Evolutionary conservation across 78 protist species (phyloP), one percentile per base, ranked within the genome.

Genomic region (Polysphondylium violaceum): DNA sequence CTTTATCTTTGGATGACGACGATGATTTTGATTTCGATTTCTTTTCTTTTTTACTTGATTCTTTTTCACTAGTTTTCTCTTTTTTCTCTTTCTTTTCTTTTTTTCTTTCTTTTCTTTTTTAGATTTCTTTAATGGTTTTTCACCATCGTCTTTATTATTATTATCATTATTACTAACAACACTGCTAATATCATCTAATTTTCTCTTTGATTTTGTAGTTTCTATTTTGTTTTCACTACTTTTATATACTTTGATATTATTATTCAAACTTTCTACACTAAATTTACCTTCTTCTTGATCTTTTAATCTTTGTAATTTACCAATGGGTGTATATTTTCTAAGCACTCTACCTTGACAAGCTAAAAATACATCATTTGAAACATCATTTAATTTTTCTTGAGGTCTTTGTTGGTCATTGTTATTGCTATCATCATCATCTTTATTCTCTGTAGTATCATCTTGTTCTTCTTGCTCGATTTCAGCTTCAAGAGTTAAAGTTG

Each of bases 281-380:
- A 19, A 23, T 67, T 67, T 65, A 72, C 78, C 78, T 31, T 72
- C 63, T 27, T 74, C 91, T 67, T 58, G 68, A 23, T 73, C 75
- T 41, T 59, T 44, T 43, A 83, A 33, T 69, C 91, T 83, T 40
- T 74, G 69, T 21, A 83, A 83, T 59, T 83, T 83, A 25, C 91
- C 91, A 83, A 44, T 31, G 38, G 91, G 89, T 67, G 74, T 79
- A 43, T 83, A 83, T 41, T 83, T 83, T 59, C 91, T 83, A 41
- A 69, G 36, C 0, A 63, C 40, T 83, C 79, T 83, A 23, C 63
- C 58, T 69, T 83, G 67, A 58, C 77, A 69, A 33, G 91, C 91
- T n/a, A 41, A 58, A 33, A 83, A 67, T 44, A 23, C 68, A 23
- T 64, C 74, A 4, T 31, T 29, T n/a, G 31, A 16, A 33, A 29